Percentiles rank a stretch among this genome's conserved stretches.
Conservation (phyloP, 331 rosid species). For the Rhamnella rubrinervis region DNA sequence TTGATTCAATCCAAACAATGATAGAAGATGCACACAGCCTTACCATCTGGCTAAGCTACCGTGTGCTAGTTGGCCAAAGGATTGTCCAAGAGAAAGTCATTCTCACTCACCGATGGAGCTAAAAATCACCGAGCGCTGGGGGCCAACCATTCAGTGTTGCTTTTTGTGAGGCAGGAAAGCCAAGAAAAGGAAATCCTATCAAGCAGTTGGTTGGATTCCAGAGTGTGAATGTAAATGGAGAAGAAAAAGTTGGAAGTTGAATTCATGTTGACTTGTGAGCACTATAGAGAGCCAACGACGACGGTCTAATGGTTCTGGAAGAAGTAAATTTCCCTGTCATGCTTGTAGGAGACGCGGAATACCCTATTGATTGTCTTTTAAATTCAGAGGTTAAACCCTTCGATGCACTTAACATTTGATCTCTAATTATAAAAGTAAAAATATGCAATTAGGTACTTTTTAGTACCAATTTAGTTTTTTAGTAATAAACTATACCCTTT, state of each 20-base stretch:
- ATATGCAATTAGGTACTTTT: no score
- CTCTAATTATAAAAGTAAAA: no score
- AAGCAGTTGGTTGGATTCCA: constrained; percentile 73
- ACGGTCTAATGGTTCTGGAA: constrained; percentile 61
- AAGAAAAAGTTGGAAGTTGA: constrained; percentile 46
- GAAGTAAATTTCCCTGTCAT: constrained; percentile 62
- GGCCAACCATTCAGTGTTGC: constrained; percentile 67
- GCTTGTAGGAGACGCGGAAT: constrained; percentile 59
- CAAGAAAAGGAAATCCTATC: constrained; percentile 44
- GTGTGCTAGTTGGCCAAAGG: constrained; percentile 42
- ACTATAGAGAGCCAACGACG: constrained; percentile 60
- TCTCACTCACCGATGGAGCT: constrained; percentile 42
- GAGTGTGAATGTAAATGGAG: constrained; percentile 50
- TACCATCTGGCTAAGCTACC: no score
- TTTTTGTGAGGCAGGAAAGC: constrained; percentile 41
- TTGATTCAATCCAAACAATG: no score
- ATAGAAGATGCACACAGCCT: no score
- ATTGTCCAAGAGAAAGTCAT: constrained; percentile 41
- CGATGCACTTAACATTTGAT: no score
- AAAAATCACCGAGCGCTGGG: constrained; percentile 56
- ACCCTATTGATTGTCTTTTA: constrained; percentile 48
- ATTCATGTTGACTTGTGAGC: constrained; percentile 61
- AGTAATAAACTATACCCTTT: no score
- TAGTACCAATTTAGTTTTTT: no score
- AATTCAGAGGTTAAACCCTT: constrained; percentile 1